phyloP scores from a whole-genome alignment of 257 asterid species.

The Solanum paucissectum region DNA sequence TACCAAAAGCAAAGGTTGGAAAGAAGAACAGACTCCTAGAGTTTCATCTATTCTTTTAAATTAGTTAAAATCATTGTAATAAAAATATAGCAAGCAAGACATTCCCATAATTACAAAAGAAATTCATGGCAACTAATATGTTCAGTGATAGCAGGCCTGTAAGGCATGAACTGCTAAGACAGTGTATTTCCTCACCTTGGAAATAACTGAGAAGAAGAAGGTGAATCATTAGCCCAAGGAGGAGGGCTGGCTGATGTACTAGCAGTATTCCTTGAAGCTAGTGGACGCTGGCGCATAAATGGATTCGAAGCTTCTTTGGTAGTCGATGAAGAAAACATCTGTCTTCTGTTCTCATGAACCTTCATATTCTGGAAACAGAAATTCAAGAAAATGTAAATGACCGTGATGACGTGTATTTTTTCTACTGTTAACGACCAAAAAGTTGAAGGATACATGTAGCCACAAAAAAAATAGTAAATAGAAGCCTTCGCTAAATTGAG shows the following conservation, averaged over 20 bases:
- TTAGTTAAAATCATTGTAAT: not conserved
- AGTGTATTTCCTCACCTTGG: conserved; percentile 34
- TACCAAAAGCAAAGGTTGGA: not conserved
- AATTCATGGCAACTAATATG: not conserved
- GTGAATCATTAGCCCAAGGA: conserved; percentile 58
- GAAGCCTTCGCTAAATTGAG: not conserved
- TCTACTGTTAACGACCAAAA: not conserved
- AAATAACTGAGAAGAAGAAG: conserved; percentile 46
- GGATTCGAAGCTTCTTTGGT: conserved; percentile 69
- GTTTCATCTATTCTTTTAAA: not conserved
- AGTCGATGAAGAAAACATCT: conserved; percentile 57
- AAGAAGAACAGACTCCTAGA: not conserved
- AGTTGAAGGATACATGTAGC: not conserved
- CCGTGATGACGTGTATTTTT: not conserved
- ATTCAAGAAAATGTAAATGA: not conserved
- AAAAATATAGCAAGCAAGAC: not conserved
- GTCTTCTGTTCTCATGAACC: conserved; percentile 80
- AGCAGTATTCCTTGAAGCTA: conserved; percentile 48
- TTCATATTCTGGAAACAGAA: conserved; percentile 53
- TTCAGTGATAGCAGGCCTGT: not conserved
- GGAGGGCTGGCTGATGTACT: conserved; percentile 53
- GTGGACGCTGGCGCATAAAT: conserved; percentile 84
- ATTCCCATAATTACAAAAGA: not conserved
- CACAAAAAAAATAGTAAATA: not conserved
- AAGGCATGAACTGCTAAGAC: not conserved